Conservation (phyloP, 2,329 filamentous ascomycete genomes). For the Penicillium corylophilum region DNA sequence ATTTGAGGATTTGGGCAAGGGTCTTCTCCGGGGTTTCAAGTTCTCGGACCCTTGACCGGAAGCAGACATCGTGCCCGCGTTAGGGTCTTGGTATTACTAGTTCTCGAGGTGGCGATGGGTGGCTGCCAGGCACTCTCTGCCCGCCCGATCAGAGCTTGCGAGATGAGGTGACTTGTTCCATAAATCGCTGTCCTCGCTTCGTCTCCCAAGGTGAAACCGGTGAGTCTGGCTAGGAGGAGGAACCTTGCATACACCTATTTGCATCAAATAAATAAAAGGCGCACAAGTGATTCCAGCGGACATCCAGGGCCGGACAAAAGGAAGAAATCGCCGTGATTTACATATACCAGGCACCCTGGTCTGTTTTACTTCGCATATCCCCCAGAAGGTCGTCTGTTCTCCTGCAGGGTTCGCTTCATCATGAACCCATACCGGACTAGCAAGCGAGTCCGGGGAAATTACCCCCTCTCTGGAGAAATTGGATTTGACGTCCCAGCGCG, state of each 20-base stretch:
- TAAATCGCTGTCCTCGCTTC: not conserved
- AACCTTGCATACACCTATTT: not conserved
- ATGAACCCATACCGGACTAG: not conserved
- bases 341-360: not conserved
- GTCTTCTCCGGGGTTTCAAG: constrained; percentile 1
- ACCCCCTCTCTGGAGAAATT: constrained; percentile 10
- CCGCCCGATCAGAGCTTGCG: constrained; percentile 10
- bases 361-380: constrained; percentile 3
- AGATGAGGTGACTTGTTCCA: not conserved
- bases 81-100: constrained; percentile 8
- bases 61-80: constrained; percentile 13
- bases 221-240: not conserved
- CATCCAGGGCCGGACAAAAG: not conserved
- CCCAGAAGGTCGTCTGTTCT: constrained; percentile 14
- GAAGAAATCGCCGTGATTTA: not conserved
- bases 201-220: not conserved
- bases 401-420: constrained; percentile 12
- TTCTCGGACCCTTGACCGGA: constrained; percentile 18
- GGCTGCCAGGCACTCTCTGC: not conserved
- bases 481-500: not conserved
- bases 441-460: constrained; percentile 10
- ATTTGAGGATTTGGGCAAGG: not conserved
- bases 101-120: constrained; percentile 6
- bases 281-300: not conserved
- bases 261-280: not conserved